A percentile compares a stretch with the other conserved stretches of the same genome.
Conservation (phyloP, 1,284 basidiomycete genomes). For the Moniliophthora roreri region DNA sequence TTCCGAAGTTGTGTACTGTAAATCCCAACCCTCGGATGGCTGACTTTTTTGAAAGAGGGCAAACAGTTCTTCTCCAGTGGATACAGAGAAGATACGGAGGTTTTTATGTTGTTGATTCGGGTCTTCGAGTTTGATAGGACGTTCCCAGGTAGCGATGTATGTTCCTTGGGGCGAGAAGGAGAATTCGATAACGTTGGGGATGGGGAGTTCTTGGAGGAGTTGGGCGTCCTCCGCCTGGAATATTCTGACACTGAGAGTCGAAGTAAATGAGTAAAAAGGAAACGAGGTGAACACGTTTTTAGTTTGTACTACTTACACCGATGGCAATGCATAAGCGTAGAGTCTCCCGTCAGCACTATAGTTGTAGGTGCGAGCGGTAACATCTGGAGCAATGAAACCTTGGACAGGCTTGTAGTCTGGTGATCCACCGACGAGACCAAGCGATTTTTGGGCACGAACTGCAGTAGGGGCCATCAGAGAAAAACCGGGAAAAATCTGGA, state of each 20-base stretch:
- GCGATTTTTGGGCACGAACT: constrained; percentile 93
- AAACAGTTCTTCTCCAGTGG: constrained; percentile 79
- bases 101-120: constrained; percentile 87
- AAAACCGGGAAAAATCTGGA: constrained; percentile 4
- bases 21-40: constrained; percentile 84
- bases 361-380: constrained; percentile 70
- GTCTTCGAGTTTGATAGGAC: constrained; percentile 82
- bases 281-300: constrained; percentile 16
- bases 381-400: constrained; percentile 69
- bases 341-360: constrained; percentile 90
- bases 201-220: constrained; percentile 66
- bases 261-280: constrained; percentile 16
- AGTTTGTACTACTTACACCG: constrained; percentile 48
- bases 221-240: constrained; percentile 75
- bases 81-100: constrained; percentile 80
- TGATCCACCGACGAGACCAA: constrained; percentile 82
- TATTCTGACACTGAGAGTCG: constrained; percentile 61
- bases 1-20: constrained; percentile 93
- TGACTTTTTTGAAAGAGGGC: constrained; percentile 83
- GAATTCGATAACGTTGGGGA: constrained; percentile 80
- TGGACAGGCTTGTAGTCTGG: constrained; percentile 74
- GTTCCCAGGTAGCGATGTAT: constrained; percentile 93
- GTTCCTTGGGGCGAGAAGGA: constrained; percentile 92
- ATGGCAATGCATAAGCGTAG: constrained; percentile 82
- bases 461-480: constrained; percentile 13